These are phyloP conservation scores for Asterionellopsis glacialis DNA, from an alignment of 108 stramenopile species.

Conservation along the genomic window DNA sequence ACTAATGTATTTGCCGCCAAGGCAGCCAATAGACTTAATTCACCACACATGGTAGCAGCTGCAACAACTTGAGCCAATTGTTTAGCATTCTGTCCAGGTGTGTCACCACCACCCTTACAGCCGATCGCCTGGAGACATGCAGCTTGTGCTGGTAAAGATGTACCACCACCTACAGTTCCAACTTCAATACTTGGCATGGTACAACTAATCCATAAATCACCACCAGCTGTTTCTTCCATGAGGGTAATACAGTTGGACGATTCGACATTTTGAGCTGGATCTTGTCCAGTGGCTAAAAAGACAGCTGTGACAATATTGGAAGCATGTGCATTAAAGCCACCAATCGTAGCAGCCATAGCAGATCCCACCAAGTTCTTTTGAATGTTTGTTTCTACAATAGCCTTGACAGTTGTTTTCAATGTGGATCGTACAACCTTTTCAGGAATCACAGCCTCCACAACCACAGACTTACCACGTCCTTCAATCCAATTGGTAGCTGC, in stretches of 20 bases:
- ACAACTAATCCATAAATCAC: slow-evolving; percentile 88
- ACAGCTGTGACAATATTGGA: slow-evolving; percentile 97
- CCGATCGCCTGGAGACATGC: slow-evolving; percentile 94
- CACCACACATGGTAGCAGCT: slow-evolving; percentile 93
- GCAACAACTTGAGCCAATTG: slow-evolving; percentile 92
- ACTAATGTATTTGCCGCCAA: slow-evolving; percentile 87
- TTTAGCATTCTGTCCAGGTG: slow-evolving; percentile 90
- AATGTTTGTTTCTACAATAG: slow-evolving; percentile 88
- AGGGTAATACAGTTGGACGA: slow-evolving; percentile 91
- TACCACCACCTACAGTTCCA: slow-evolving; percentile 98
- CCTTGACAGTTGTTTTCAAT: slow-evolving; percentile 91
- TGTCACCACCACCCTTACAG: slow-evolving; percentile 67
- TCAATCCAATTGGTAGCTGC: slow-evolving; percentile 98
- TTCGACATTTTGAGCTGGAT: slow-evolving; percentile 99
- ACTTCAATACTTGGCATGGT: slow-evolving; percentile 99
- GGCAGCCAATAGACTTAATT: slow-evolving; percentile 95
- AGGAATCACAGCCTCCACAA: slow-evolving; percentile 91
- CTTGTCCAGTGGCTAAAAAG: slow-evolving; percentile 97
- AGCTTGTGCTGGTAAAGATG: slow-evolving; percentile 89
- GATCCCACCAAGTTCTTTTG: slow-evolving; percentile 98
- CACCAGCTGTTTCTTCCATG: slow-evolving; percentile 86
- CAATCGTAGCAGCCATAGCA: slow-evolving; percentile 94
- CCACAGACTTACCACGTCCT: slow-evolving; percentile 96
- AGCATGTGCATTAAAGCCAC: slow-evolving; percentile 98
- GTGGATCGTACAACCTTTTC: slow-evolving; percentile 74